Base-by-base conservation (phyloP, 148 eudicot species). In the Chenopodium quinoa region DNA sequence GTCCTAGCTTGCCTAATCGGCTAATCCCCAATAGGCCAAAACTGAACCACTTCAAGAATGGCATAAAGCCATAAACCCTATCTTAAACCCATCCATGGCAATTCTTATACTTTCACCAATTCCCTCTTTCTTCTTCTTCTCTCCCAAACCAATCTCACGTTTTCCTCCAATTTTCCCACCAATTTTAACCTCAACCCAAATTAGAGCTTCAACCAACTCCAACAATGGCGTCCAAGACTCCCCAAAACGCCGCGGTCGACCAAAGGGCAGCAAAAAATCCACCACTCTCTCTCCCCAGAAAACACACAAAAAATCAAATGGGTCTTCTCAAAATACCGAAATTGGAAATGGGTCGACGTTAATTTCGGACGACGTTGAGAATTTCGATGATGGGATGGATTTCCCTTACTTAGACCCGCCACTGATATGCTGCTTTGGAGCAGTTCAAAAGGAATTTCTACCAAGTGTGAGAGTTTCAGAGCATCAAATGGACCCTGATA, bases 341-440 rank as follows among this genome's bases (percentile, higher is more conserved):
- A 70, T 75, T 31, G 77, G 60, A 74, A 85, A 72, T 50, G 83
- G 79, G 80, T 78, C 83, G 22, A 31, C 47, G 12, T 44, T 48
- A 71, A 83, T 81, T 29, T 11, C 34, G 22, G 83, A 78, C 3
- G 67, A 80, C 32, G 67, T 75, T n/a, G 79, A 68, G 8, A 87
- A 84, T 64, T 89, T 73, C 58, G 93, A 90, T 66, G 93, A 92
- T 68, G 94, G 89, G 13, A 83, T 91, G 46, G 96, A 91, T 66
- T 81, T 91, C 37, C 92, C 90, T 0, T 94, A 94, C 85, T 78
- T 84, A 10, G 88, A 91, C 86, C 94, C 97, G 1, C 97, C 97
- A 19, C 47, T 95, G 75, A 50, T 95, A 2, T 95, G 98, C 87
- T 95, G 98, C 73, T 92, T 95, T 77, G 98, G 98, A 1, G 93